These are phyloP conservation scores for Berberis thunbergii DNA, from an alignment of 164 flowering plant genomes.

Conservation along the genomic window DNA sequence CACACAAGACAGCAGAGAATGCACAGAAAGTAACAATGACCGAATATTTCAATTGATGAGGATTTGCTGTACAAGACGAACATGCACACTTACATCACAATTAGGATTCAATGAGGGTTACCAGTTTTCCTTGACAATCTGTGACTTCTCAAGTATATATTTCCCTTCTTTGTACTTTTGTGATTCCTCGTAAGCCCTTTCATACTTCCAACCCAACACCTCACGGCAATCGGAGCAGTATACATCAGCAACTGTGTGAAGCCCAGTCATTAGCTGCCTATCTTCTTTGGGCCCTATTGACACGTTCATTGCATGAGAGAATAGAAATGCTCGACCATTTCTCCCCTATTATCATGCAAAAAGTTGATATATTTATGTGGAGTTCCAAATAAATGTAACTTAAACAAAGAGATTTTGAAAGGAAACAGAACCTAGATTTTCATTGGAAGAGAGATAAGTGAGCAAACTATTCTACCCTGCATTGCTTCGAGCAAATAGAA, in stretches of 20 bases:
- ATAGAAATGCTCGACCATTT: slow-evolving; percentile 41
- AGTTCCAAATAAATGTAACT: neutral
- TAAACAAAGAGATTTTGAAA: neutral
- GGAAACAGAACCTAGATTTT: neutral
- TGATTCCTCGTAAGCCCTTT: slow-evolving; percentile 37
- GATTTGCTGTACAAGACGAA: neutral
- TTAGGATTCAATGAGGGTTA: neutral
- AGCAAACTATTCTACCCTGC: too few species aligned
- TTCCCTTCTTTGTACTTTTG: slow-evolving; percentile 80
- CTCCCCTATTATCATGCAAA: slow-evolving; percentile 19
- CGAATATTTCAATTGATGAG: neutral
- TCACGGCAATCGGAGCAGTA: slow-evolving; percentile 35
- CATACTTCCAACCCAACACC: slow-evolving; percentile 55
- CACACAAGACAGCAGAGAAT: neutral
- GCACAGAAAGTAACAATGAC: neutral
- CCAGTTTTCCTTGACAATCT: slow-evolving; percentile 39
- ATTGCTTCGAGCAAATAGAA: too few species aligned
- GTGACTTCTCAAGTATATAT: slow-evolving; percentile 47
- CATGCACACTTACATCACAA: neutral
- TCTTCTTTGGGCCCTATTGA: slow-evolving; percentile 40
- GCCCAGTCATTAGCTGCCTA: slow-evolving; percentile 40
- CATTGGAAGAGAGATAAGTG: too few species aligned
- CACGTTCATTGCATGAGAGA: slow-evolving; percentile 49
- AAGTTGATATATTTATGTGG: neutral
- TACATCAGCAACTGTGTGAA: slow-evolving; percentile 49